A percentile compares a stretch with the other conserved stretches of the same genome.
Evolutionary conservation across 2,329 filamentous ascomycete genomes (phyloP).

Genomic region (Arthrobotrys musiformis): DNA sequence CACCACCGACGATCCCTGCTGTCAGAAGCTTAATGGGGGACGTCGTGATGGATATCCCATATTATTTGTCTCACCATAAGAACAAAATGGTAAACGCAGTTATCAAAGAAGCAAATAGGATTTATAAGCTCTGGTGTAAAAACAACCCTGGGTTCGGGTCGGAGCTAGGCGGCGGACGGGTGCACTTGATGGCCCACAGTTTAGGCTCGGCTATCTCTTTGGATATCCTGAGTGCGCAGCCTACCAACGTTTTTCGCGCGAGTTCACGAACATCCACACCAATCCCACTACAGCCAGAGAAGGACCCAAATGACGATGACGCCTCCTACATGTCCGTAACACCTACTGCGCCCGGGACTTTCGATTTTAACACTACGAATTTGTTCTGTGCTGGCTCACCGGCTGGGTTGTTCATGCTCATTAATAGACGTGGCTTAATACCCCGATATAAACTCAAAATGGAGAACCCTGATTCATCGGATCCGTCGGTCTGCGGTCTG

Average conservation of each 20-base stretch:
- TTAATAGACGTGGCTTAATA: conserved; percentile 77
- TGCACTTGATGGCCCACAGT: conserved; percentile 93
- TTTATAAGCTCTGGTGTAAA: conserved; percentile 93
- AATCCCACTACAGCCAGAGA: conserved; percentile 58
- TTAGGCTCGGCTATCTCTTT: conserved; percentile 94
- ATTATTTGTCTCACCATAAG: conserved; percentile 96
- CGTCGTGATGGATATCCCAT: conserved; percentile 98
- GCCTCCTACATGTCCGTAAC: conserved; percentile 45
- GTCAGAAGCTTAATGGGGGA: conserved; percentile 95
- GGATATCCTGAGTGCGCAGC: conserved; percentile 89
- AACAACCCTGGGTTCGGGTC: conserved; percentile 84
- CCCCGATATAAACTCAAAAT: conserved; percentile 82
- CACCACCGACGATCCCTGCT: conserved; percentile 86
- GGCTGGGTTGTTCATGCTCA: conserved; percentile 88
- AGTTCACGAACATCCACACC: conserved; percentile 34
- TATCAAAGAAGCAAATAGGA: conserved; percentile 88
- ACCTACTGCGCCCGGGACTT: conserved; percentile 63
- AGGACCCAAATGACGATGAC: conserved; percentile 65
- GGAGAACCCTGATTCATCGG: conserved; percentile 65
- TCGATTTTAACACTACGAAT: conserved; percentile 92
- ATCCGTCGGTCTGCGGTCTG: conserved; percentile 77
- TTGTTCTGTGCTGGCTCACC: conserved; percentile 91
- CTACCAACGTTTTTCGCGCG: conserved; percentile 68
- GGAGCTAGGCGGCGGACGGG: conserved; percentile 75
- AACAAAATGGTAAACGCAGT: conserved; percentile 92